A percentile compares a stretch with the other conserved stretches of the same genome.
Evolutionary conservation across 2,329 filamentous ascomycete species (phyloP).

Genomic region (Raffaelea arxii): DNA sequence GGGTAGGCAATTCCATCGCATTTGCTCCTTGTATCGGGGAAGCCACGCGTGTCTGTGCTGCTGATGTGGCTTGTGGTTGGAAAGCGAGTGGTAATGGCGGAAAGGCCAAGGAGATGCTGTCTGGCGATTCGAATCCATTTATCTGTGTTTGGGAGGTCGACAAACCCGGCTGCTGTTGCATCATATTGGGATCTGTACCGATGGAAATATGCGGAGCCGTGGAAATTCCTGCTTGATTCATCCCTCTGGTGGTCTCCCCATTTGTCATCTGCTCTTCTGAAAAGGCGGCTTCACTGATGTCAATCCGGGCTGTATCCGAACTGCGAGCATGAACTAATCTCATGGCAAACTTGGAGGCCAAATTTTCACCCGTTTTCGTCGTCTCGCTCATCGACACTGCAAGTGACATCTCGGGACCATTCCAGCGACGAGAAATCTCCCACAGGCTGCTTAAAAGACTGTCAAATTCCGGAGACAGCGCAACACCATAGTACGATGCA

Average conservation of each 20-base stretch:
- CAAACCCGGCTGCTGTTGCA: not conserved
- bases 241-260: not conserved
- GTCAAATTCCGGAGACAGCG: slow-evolving; percentile 21
- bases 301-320: slow-evolving; percentile 16
- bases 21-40: no score
- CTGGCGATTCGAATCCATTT: not conserved
- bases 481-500: slow-evolving; percentile 20
- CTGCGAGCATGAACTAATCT: slow-evolving; percentile 19
- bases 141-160: no score
- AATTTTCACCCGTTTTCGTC: no score
- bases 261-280: slow-evolving; percentile 17
- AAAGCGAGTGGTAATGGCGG: slow-evolving; percentile 1
- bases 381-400: no score
- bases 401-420: no score
- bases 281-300: slow-evolving; percentile 24
- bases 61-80: slow-evolving; percentile 22
- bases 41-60: no score
- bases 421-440: slow-evolving; percentile 28
- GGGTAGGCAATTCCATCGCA: no score
- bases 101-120: slow-evolving; percentile 1
- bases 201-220: no score
- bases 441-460: slow-evolving; percentile 21
- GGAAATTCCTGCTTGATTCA: not conserved
- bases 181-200: no score
- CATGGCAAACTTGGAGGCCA: slow-evolving; percentile 24